A percentile compares a stretch with the other conserved stretches of the same genome.
phyloP scores from a whole-genome alignment of 768 basidiomycete genomes.

The Russula sp. region DNA sequence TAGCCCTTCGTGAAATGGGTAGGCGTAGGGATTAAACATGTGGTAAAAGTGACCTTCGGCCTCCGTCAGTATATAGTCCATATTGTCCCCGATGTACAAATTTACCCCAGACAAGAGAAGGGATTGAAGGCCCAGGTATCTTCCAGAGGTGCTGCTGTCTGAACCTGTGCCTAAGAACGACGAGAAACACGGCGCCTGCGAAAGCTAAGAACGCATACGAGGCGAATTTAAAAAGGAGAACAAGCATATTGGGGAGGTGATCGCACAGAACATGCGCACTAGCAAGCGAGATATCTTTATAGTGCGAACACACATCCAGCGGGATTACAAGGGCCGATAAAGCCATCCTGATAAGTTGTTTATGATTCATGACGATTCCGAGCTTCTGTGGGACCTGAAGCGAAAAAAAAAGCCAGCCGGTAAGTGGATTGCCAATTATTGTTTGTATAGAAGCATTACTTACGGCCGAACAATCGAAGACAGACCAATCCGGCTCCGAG shows the following conservation, averaged over 20 bases:
- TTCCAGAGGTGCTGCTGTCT: neutral
- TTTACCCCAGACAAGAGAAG: conserved; percentile 1
- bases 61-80: neutral
- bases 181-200: neutral
- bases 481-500: no score
- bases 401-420: no score
- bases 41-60: neutral
- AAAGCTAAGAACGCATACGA: neutral
- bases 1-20: neutral
- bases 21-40: neutral
- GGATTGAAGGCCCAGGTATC: neutral
- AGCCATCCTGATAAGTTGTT: no score
- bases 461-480: no score
- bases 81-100: neutral
- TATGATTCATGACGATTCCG: no score
- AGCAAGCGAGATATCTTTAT: no score
- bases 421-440: no score
- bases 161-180: neutral
- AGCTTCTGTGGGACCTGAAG: no score
- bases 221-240: neutral
- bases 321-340: no score
- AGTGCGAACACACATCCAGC: no score
- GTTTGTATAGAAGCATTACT: no score
- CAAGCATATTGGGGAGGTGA: neutral
- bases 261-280: no score